A percentile compares a stretch with the other conserved stretches of the same genome.
Conservation (phyloP, 257 asterid genomes). For the Solanum commersonii region DNA sequence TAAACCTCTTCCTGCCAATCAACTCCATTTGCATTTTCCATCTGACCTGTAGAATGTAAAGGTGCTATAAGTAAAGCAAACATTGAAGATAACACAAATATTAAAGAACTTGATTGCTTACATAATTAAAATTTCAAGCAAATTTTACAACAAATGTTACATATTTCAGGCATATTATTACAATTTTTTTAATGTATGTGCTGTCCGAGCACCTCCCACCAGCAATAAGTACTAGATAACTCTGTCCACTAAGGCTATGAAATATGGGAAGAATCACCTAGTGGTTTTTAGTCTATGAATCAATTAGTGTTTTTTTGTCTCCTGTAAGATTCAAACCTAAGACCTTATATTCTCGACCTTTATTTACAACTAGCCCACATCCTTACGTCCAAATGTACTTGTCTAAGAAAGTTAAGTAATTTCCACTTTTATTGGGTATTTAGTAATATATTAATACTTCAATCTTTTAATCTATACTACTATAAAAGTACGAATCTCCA, state of each 20-base stretch:
- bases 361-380: too few species aligned
- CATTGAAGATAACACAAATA: too few species aligned
- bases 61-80: too few species aligned
- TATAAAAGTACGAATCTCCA: background rate
- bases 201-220: too few species aligned
- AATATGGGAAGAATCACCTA: background rate
- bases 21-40: background rate
- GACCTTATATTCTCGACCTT: too few species aligned
- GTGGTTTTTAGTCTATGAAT: too few species aligned
- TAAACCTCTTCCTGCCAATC: background rate
- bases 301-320: too few species aligned
- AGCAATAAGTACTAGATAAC: too few species aligned
- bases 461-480: background rate
- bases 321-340: fast-evolving
- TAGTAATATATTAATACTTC: background rate
- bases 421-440: background rate
- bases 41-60: background rate
- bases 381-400: background rate
- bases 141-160: background rate
- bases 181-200: background rate
- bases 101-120: too few species aligned
- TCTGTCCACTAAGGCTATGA: too few species aligned
- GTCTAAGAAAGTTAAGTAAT: background rate
- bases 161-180: too few species aligned
- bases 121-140: too few species aligned